A percentile compares a stretch with the other conserved stretches of the same genome.
Evolutionary conservation across 2,329 filamentous ascomycete genomes (phyloP).

Genomic region (Trichoderma simmonsii): DNA sequence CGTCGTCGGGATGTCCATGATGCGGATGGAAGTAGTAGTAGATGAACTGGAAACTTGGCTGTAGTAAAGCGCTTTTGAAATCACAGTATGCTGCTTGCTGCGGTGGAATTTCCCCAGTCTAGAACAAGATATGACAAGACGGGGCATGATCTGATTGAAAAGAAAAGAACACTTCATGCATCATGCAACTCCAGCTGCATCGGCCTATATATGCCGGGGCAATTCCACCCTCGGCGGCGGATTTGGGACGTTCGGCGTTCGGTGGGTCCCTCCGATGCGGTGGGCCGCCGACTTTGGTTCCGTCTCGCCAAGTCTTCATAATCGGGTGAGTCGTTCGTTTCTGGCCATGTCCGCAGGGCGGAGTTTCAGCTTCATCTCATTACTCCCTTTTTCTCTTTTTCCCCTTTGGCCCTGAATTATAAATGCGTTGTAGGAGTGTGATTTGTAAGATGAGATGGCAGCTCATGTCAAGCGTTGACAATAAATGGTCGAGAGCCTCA

Average conservation of each 20-base stretch:
- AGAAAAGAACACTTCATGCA: neutral
- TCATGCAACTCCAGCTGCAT: neutral
- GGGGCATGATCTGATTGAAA: neutral
- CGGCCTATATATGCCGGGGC: neutral
- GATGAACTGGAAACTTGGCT: neutral
- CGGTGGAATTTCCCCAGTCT: neutral
- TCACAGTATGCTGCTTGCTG: neutral
- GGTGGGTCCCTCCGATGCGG: slow-evolving; percentile 10
- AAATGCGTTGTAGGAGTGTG: neutral
- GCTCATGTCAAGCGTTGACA: neutral
- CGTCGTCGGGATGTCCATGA: slow-evolving; percentile 35
- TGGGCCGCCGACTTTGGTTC: neutral
- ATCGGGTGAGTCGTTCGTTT: neutral
- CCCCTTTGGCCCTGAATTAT: neutral
- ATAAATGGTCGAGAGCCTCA: neutral
- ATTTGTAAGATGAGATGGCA: neutral
- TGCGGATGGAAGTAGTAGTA: neutral
- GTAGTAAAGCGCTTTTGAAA: neutral
- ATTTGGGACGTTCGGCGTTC: slow-evolving; percentile 8
- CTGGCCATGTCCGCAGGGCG: neutral
- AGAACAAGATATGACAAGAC: neutral
- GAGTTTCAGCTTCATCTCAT: neutral
- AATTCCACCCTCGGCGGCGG: neutral
- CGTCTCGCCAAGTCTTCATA: neutral
- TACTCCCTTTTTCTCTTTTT: neutral